Conservation (phyloP, 2,329 filamentous ascomycete species). For the Colletotrichum cereale region DNA sequence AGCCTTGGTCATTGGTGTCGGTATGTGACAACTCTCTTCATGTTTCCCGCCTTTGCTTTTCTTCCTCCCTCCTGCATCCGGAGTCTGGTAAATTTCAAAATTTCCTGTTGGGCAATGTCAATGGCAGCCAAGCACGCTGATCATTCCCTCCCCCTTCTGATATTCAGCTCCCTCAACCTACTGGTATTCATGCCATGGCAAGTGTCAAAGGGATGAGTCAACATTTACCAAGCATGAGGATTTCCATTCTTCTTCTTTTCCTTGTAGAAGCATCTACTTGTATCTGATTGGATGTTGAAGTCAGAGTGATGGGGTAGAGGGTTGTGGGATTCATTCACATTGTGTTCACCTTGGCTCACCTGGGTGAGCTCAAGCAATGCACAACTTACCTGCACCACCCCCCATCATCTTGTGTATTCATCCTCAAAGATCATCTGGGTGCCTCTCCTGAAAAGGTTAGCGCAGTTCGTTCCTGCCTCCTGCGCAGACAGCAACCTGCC, state of each 20-base stretch:
- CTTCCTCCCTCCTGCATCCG: too few relatives aligned
- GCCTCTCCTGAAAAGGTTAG: conserved; percentile 7
- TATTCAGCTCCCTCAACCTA: neutral
- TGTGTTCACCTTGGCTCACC: conserved; percentile 10
- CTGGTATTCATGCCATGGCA: neutral
- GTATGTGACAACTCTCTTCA: conserved; percentile 3
- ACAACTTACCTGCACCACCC: neutral
- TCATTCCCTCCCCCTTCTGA: neutral
- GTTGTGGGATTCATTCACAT: neutral
- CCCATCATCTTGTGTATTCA: conserved; percentile 1
- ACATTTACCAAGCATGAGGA: neutral
- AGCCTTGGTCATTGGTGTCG: neutral
- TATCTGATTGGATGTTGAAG: neutral
- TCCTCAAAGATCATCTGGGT: neutral
- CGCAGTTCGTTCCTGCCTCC: conserved; percentile 8
- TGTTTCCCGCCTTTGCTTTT: too few relatives aligned
- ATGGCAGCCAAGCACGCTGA: neutral
- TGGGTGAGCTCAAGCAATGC: neutral
- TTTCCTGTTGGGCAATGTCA: neutral
- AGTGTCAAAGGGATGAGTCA: neutral
- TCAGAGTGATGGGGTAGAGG: neutral
- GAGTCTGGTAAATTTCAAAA: too few relatives aligned
- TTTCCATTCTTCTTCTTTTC: neutral
- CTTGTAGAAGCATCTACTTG: neutral
- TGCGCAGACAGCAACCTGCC: conserved; percentile 10